These are phyloP conservation scores for Argentina anserina DNA, from an alignment of 306 rosid genomes.

Conservation along the genomic window DNA sequence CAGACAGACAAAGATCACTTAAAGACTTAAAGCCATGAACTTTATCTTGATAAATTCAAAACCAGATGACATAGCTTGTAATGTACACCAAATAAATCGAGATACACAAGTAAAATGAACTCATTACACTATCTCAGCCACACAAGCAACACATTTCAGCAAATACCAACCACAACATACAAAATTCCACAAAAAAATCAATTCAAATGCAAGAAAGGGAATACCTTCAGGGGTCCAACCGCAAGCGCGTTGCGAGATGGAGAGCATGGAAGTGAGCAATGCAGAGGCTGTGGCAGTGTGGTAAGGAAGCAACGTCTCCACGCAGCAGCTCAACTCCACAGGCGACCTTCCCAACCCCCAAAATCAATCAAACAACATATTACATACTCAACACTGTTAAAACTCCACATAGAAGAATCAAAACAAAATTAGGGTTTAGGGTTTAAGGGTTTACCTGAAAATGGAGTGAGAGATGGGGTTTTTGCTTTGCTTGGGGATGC, in stretches of 20 bases:
- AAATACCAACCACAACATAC: neutral
- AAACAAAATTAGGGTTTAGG: neutral
- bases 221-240: constrained; percentile 91
- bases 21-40: no score
- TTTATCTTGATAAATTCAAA: no score
- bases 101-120: neutral
- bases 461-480: constrained; percentile 20
- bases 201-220: constrained; percentile 2
- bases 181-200: neutral
- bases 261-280: constrained; percentile 84
- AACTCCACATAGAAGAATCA: neutral
- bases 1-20: no score
- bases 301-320: constrained; percentile 81
- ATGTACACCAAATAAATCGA: neutral
- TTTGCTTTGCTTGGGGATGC: constrained; percentile 52
- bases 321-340: constrained; percentile 71
- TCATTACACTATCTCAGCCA: neutral
- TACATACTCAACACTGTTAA: neutral
- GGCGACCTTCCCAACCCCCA: constrained; percentile 46
- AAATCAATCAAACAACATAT: neutral
- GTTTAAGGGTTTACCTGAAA: constrained; percentile 48
- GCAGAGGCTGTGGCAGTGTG: constrained; percentile 92
- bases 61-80: neutral
- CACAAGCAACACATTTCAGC: constrained; percentile 1
- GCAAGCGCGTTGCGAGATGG: constrained; percentile 59